Base-by-base conservation (phyloP, 176 grass and related monocot species). In the Thalia dealbata region DNA sequence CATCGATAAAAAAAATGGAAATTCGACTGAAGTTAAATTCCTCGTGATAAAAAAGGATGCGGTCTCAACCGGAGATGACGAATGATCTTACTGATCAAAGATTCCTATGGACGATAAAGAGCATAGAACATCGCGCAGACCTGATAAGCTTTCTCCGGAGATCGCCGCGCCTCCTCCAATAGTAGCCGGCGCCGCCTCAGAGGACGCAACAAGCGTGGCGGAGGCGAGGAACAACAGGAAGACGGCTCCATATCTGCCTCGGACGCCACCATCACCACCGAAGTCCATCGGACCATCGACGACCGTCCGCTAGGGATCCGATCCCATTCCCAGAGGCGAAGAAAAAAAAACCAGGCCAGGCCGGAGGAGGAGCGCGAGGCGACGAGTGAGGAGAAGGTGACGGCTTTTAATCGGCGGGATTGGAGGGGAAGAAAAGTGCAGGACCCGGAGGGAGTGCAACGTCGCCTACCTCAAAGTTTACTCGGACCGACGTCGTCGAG, bases 331-430 rank as follows among this genome's bases (percentile, higher is more conserved):
- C 12, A 15, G 12, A 38, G 56, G 55, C 14, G 25, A 46, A 73
- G 73, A 78, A 54, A 79, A 44, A n/a, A n/a, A n/a, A n/a, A n/a
- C n/a, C n/a, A n/a, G n/a, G 48, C 51, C 32, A 76, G 69, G 76
- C 62, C 55, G 76, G 60, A 78, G 21, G 60, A 78, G 21, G 43
- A 74, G 46, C 32, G 32, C 32, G 32, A 38, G 32, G 32, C 32
- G 32, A 38, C 32, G 32, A 38, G 32, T 4, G 32, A 38, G 32
- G 24, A 3, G 48, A 10, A 66, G 11, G 50, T 25, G 43, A 32
- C 35, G 50, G 30, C 21, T 52, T 32, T 71, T 68, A 35, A 61
- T 35, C 75, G 27, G 75, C 62, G 75, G 75, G 75, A 77, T 25
- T 50, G 75, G 28, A 54, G 32, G 32, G 32, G 32, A 38, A 4